Evolutionary conservation across 768 basidiomycete species (phyloP), one percentile per base, ranked within the genome.

Genomic region (Trametes cinnabarina): DNA sequence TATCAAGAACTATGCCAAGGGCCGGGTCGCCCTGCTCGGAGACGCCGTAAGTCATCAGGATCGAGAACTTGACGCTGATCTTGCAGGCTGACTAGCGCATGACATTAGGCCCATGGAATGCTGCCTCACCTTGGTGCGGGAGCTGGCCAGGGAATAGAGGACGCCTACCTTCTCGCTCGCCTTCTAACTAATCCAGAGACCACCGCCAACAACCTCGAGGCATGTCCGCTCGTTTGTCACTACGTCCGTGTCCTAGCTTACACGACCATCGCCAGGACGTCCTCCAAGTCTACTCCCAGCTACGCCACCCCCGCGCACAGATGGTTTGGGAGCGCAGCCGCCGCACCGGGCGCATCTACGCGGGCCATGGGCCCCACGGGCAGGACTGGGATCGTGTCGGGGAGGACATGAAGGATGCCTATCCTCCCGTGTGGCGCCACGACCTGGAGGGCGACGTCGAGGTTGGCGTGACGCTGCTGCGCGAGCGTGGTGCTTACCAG

Each of bases 131-230:
- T 85, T 10, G 83, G 82, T 2, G 76, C 82, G 0, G 84, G 84
- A 1, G 81, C 80, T 8, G 80, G 83, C 8, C 84, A 85, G 69
- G 84, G 81, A 2, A 74, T 85, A 26, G 84, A 85, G 63, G 84
- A 85, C 58, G 78, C 76, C 0, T 76, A 77, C 43, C 65, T 79
- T 4, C 68, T 86, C 4, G 76, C 74, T 37, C 70, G 74, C 11
- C 68, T 85, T 14, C 76, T 85, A 15, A 64, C 66, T 6, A 77
- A 79, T 58, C 73, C 79, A 3, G 64, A 72, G 53, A 77, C 78
- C 2, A 74, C 68, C 17, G 41, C 63, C 15, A 62, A 63, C 8
- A 80, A 79, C 59, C 64, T 84, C 20, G 71, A 75, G 57, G 82
- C 78, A 57, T 54, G 72, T 61, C 19, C 37, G n/a, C 15, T 14